A percentile compares a stretch with the other conserved stretches of the same genome.
Evolutionary conservation across 495 filamentous ascomycete species (phyloP).

Genomic region (Penicillium crystallinum): DNA sequence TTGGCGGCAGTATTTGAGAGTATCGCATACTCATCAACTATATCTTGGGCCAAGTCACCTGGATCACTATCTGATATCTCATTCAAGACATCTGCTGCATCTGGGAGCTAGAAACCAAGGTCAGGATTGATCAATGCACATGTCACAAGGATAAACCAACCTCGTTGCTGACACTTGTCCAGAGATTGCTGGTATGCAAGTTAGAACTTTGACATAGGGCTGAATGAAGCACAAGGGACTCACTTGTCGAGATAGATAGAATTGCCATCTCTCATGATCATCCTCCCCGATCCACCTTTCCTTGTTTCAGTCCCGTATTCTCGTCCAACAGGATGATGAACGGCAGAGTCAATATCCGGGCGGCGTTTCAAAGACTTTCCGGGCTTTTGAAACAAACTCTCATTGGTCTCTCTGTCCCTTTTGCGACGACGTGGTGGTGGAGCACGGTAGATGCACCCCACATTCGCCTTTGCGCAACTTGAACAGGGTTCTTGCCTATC

Average conservation of each 20-base stretch:
- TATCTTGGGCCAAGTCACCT: conserved; percentile 15
- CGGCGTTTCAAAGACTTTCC: conserved; percentile 6
- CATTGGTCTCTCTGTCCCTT: conserved; percentile 41
- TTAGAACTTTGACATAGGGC: conserved; percentile 1
- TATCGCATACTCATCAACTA: conserved; percentile 17
- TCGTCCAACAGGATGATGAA: background rate
- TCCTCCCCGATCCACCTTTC: conserved; percentile 20
- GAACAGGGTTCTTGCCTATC: conserved; percentile 61
- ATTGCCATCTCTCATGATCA: conserved; percentile 34
- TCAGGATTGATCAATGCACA: background rate
- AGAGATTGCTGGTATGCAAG: conserved; percentile 32
- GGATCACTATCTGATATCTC: conserved; percentile 22
- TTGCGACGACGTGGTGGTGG: conserved; percentile 56
- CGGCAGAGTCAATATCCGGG: background rate
- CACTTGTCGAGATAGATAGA: conserved; percentile 48
- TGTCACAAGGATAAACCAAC: conserved; percentile 19
- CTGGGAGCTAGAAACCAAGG: conserved; percentile 35
- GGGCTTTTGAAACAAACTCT: conserved; percentile 39
- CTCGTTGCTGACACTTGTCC: conserved; percentile 49
- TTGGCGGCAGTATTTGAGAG: conserved; percentile 15
- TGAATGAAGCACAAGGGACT: background rate
- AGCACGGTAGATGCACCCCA: conserved; percentile 56
- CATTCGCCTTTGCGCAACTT: conserved; percentile 55
- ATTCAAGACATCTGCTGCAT: conserved; percentile 39
- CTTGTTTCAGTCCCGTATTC: background rate